Base-by-base conservation (phyloP, 306 rosid genomes). In the Fragaria vesca region DNA sequence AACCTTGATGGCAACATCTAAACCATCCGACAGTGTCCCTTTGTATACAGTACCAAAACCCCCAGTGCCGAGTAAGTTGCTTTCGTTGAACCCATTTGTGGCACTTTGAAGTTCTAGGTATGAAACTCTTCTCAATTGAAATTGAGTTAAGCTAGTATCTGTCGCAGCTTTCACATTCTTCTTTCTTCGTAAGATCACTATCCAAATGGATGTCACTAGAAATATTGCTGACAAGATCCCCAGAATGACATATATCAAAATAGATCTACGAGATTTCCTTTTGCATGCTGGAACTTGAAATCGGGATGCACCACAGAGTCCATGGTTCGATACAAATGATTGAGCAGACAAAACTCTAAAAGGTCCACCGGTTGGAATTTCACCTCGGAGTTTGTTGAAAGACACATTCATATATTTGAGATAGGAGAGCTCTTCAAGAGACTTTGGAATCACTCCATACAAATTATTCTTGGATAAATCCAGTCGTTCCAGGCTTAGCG, bases 291-390 rank as follows among this genome's bases (percentile, higher is more conserved):
- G 80, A 16, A 69, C 55, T 62, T 65, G 60, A 8, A 78, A 11
- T 7, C n/a, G 43, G 1, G 76, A 42, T 21, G 28, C 79, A 15
- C 83, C 79, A 75, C 88, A 85, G 1, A 81, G 80, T 13, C 26
- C 79, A 17, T 9, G 57, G 50, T 85, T 85, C 7, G 71, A 60
- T 8, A 71, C 12, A 73, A 84, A 85, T 78, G 88, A 85, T 36
- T 51, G 30, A 74, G 68, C n/a, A 3, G 85, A 73, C 54, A 81
- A 51, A 3, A 34, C 73, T 11, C 45, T 9, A 16, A 84, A 69
- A 20, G 78, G 67, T 8, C 78, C 80, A 40, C 66, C 71, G 28
- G 9, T 62, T 30, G 83, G 84, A 67, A 80, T 77, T 73, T 77
- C 80, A n/a, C 87, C 84, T 80, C 4, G 71, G 20, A 83, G 51